Conservation (phyloP, 768 basidiomycete species). For the Tricholoma sp. region DNA sequence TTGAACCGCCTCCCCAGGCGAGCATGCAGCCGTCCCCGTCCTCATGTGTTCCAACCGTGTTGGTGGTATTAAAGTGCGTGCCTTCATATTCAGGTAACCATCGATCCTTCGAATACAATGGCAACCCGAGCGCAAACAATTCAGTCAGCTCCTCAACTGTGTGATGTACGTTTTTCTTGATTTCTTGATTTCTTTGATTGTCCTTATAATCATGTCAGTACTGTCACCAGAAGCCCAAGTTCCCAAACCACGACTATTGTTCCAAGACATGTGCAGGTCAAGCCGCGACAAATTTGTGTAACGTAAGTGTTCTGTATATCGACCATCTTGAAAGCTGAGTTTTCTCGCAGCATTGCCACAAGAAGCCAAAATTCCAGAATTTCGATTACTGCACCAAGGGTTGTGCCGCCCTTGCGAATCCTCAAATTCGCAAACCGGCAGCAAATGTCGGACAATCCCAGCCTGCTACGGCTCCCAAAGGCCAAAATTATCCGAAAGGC, state of each 20-base stretch:
- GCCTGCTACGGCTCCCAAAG: slow-evolving; percentile 11
- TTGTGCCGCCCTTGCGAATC: slow-evolving; percentile 46
- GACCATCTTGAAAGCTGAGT: not conserved
- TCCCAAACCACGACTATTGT: slow-evolving; percentile 40
- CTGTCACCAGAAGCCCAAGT: slow-evolving; percentile 47
- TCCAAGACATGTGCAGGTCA: slow-evolving; percentile 51
- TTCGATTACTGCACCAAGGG: slow-evolving; percentile 63
- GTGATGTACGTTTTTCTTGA: slow-evolving; percentile 30
- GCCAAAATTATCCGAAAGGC: slow-evolving; percentile 8
- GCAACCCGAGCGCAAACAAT: slow-evolving; percentile 8
- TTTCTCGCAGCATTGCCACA: slow-evolving; percentile 44
- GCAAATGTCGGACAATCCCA: slow-evolving; percentile 1
- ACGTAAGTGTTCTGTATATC: slow-evolving; percentile 26
- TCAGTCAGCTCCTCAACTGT: slow-evolving; percentile 26
- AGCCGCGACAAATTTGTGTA: slow-evolving; percentile 33
- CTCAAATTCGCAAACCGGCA: slow-evolving; percentile 17
- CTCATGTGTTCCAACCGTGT: not conserved
- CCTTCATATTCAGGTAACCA: not conserved
- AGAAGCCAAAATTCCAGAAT: slow-evolving; percentile 53
- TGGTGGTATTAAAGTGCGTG: slow-evolving; percentile 9
- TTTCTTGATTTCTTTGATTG: not conserved
- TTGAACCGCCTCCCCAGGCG: not conserved
- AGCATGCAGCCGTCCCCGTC: not conserved
- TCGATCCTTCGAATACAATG: slow-evolving; percentile 7
- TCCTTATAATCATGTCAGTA: slow-evolving; percentile 26